Evolutionary conservation across 1,284 basidiomycete species (phyloP), one percentile per base, ranked within the genome.

Genomic region (Agroathelia rolfsii): DNA sequence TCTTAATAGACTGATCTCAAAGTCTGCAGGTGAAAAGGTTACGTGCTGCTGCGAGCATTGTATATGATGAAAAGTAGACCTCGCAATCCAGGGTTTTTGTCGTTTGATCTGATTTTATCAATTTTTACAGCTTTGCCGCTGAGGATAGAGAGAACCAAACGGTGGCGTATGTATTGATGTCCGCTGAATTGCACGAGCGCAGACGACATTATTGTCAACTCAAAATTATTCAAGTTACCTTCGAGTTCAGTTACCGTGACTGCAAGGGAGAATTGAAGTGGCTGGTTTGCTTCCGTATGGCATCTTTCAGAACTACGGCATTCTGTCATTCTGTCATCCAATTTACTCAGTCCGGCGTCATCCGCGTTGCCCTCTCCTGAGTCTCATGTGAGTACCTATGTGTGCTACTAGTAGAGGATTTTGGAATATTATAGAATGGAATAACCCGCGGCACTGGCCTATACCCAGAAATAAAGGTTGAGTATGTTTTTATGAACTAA

Each of bases 41-140:
- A 22, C 17, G 26, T 12, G 14, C 34, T 24, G 32, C 31, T 28
- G 17, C 23, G 24, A 23, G n/a, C 17, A 32, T 20, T 26, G 19
- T 36, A 21, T 11, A 35, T 25, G 37, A 12, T 5, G 5, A 17
- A 25, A 12, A 18, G 40, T 61, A 32, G 40, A 86, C 86, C 85
- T 68, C 82, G 66, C 17, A 99, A 62, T 56, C 95, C 95, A 22
- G 95, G 94, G 52, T 95, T 83, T 46, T 90, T 86, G 58, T 95
- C 88, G 32, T 93, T 80, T 1, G 88, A 67, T 10, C 95, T 77
- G 43, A 99, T 96, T 48, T 75, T 78, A 51, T 94, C 85, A 34
- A 98, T 86, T 38, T 79, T 72, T 7, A 96, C 73, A 12, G 85
- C 67, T 43, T 86, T 85, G 33, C 92, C 89, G 24, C 88, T 89